Conservation (phyloP, 1,284 basidiomycete genomes). For the Sporisorium iseilematis-ciliati region DNA sequence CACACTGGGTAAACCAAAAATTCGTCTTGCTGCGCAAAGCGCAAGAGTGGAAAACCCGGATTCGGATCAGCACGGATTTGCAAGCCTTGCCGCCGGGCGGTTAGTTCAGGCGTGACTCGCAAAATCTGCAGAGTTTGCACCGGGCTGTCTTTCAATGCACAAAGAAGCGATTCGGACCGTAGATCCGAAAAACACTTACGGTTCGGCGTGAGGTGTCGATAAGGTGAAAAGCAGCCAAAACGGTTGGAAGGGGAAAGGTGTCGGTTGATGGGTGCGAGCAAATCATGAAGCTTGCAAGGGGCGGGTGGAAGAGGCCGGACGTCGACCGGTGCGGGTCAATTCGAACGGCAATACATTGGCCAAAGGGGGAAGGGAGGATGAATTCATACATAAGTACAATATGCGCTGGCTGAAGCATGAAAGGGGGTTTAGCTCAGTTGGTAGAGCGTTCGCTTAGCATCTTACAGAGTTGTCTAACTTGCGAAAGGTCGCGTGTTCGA, state of each 20-base stretch:
- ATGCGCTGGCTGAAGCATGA: fast-evolving
- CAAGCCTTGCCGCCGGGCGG: not conserved
- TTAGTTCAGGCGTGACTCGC: not conserved
- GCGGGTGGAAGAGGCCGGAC: too few species aligned
- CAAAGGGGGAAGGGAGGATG: too few species aligned
- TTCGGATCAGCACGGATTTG: conserved; percentile 8
- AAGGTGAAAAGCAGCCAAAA: too few species aligned
- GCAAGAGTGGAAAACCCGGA: conserved; percentile 4
- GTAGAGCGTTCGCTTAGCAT: conserved; percentile 62
- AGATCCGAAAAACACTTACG: too few species aligned
- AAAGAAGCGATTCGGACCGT: too few species aligned
- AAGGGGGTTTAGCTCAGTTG: conserved; percentile 60
- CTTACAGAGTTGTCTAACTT: conserved; percentile 33
- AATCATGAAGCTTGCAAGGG: too few species aligned
- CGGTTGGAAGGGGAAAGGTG: too few species aligned
- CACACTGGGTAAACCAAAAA: conserved; percentile 5
- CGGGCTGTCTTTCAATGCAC: too few species aligned
- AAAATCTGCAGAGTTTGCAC: not conserved
- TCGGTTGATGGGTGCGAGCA: too few species aligned
- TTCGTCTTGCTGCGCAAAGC: too few species aligned
- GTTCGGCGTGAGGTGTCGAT: too few species aligned
- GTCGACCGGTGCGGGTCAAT: conserved; percentile 39
- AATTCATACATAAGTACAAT: conserved; percentile 17
- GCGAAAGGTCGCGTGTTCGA: conserved; percentile 61
- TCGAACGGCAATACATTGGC: conserved; percentile 3